These are phyloP conservation scores for Pleomassaria siparia DNA, from an alignment of 2,329 filamentous ascomycete species.

Conservation along the genomic window DNA sequence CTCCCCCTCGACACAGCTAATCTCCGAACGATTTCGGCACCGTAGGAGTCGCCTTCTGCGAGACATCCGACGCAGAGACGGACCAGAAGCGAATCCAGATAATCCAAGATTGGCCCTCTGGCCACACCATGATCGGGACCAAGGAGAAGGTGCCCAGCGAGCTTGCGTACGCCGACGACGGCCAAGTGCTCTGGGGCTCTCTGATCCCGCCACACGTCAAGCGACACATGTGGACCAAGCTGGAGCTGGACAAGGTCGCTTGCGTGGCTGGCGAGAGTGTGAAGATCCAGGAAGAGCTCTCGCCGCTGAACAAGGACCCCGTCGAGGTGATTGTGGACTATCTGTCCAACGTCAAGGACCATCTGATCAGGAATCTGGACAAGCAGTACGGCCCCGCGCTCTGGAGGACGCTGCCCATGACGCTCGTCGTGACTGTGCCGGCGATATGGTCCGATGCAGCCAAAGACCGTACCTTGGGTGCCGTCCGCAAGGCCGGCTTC, in stretches of 20 bases:
- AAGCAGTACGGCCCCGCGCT: constrained; percentile 19
- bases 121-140: constrained; percentile 22
- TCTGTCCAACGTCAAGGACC: constrained; percentile 20
- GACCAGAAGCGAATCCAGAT: constrained; percentile 20
- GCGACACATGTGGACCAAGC: constrained; percentile 38
- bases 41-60: constrained; percentile 35
- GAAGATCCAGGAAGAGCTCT: constrained; percentile 19
- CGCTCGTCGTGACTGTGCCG: constrained; percentile 25
- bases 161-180: constrained; percentile 17
- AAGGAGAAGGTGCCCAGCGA: constrained; percentile 34
- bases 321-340: constrained; percentile 35
- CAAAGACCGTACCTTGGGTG: constrained; percentile 20
- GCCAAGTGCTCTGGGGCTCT: constrained; percentile 17
- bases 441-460: constrained; percentile 30
- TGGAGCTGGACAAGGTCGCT: constrained; percentile 21
- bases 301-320: constrained; percentile 11
- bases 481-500: constrained; percentile 24
- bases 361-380: constrained; percentile 26
- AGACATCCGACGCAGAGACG: constrained; percentile 15
- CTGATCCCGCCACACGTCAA: constrained; percentile 16
- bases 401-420: constrained; percentile 21
- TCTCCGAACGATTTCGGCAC: no score
- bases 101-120: constrained; percentile 29
- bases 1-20: no score
- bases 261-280: constrained; percentile 15